Base-by-base conservation (phyloP, 2,329 filamentous ascomycete genomes). In the Beauveria sp. region DNA sequence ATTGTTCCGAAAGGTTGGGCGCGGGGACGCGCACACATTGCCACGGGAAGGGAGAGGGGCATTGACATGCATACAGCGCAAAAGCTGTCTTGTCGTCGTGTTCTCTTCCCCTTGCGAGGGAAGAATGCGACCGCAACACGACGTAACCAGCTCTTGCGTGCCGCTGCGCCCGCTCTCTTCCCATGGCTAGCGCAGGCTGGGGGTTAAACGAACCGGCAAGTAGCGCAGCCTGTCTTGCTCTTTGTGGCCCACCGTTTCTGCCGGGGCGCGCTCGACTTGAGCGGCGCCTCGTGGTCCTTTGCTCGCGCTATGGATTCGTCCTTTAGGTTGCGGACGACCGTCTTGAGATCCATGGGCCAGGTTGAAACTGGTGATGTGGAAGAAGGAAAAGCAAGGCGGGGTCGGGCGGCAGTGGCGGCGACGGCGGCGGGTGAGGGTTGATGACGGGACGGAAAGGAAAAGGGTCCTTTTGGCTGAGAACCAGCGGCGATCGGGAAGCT, bases 231-330 rank as follows among this genome's bases (percentile, higher is more conserved):
- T 20, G 61, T 62, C 28, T 56, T 62, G 42, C 26, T 62, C 61
- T 62, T 62, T 3, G 54, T 55, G 49, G 61, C 61, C 61, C 61
- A 62, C 58, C 58, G 58, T 48, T 61, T 61, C 50, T 61, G 58
- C 58, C 58, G 58, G 50, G 58, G 49, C 50, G 40, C 50, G 10
- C 26, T 20, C 48, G 49, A 53, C 42, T 61, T 61, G 42, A 54
- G 49, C 49, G 48, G 58, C 28, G n/a, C 42, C 14, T 53, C 34
- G 28, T 53, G 26, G 42, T 54, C 50, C 58, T 61, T 43, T 28
- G 58, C 58, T 16, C 51, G 49, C 38, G 58, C 58, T 45, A 53
- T 26, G 2, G 50, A 54, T 28, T 61, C 38, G 20, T 61, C 58
- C 26, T 51, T 51, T 20, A 61, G 22, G 42, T 24, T 54, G 40